These are phyloP conservation scores for Thelonectria blattea DNA, from an alignment of 2,329 filamentous ascomycete genomes.

Conservation along the genomic window DNA sequence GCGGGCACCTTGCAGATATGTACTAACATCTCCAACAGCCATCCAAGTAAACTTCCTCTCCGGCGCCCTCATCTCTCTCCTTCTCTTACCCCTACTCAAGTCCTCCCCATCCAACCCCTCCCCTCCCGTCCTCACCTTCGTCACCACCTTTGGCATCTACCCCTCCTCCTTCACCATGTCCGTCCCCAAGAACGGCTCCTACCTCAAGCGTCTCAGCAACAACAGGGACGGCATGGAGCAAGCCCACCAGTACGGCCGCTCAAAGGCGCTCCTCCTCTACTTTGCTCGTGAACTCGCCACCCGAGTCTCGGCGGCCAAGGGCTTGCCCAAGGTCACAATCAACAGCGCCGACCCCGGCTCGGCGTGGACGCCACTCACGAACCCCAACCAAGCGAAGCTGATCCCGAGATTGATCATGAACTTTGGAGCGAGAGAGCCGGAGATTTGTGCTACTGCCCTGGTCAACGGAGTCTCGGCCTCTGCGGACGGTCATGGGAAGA, in stretches of 20 bases:
- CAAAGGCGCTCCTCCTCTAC: slow-evolving; percentile 46
- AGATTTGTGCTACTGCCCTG: slow-evolving; percentile 45
- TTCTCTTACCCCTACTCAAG: slow-evolving; percentile 43
- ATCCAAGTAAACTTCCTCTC: slow-evolving; percentile 48
- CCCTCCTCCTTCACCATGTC: slow-evolving; percentile 46
- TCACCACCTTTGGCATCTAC: slow-evolving; percentile 47
- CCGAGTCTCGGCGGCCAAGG: slow-evolving; percentile 32
- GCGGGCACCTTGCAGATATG: neutral
- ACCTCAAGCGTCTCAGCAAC: slow-evolving; percentile 44
- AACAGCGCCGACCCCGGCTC: slow-evolving; percentile 48
- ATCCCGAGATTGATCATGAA: slow-evolving; percentile 48
- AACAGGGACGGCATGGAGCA: slow-evolving; percentile 46
- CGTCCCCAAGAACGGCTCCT: slow-evolving; percentile 41
- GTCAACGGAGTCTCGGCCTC: slow-evolving; percentile 45
- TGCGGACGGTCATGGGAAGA: slow-evolving; percentile 43
- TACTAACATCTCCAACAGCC: slow-evolving; percentile 24
- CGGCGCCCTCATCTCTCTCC: slow-evolving; percentile 42
- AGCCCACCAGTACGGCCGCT: slow-evolving; percentile 47
- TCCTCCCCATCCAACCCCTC: slow-evolving; percentile 40
- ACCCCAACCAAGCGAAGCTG: slow-evolving; percentile 43
- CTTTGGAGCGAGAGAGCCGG: slow-evolving; percentile 44
- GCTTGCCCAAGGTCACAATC: slow-evolving; percentile 41
- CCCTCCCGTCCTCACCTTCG: slow-evolving; percentile 46
- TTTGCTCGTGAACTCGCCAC: slow-evolving; percentile 45
- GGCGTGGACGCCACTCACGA: slow-evolving; percentile 47